phyloP scores from a whole-genome alignment of 345 rosid species.

The Cardamine chenopodiifolia region DNA sequence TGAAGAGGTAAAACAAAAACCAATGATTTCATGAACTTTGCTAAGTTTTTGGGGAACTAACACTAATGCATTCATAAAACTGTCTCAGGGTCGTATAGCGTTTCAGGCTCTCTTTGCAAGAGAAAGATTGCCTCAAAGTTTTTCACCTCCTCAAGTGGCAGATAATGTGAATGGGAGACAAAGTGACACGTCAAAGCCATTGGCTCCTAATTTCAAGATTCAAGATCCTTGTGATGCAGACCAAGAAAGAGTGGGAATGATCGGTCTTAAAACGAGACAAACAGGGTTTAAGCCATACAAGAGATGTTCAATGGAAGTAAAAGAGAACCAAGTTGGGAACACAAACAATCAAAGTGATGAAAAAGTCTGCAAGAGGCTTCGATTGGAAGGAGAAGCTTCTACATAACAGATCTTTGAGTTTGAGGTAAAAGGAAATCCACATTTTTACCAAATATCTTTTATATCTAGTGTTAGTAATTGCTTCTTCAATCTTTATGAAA shows the following conservation, averaged over 20 bases:
- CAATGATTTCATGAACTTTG: neutral
- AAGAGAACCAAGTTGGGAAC: constrained; percentile 55
- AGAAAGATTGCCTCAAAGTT: constrained; percentile 89
- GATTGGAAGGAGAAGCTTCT: constrained; percentile 75
- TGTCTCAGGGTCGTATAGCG: constrained; percentile 76
- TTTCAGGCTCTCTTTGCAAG: constrained; percentile 90
- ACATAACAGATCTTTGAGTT: constrained; percentile 34
- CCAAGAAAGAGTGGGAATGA: constrained; percentile 53
- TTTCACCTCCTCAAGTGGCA: constrained; percentile 68
- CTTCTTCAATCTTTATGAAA: constrained; percentile 11
- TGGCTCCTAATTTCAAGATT: constrained; percentile 48
- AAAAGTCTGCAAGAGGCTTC: constrained; percentile 80
- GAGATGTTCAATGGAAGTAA: constrained; percentile 83
- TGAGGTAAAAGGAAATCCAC: constrained; percentile 33
- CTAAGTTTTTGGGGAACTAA: neutral
- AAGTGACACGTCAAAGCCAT: constrained; percentile 35
- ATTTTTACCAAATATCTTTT: constrained; percentile 17
- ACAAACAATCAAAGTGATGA: constrained; percentile 62
- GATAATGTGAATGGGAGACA: constrained; percentile 38
- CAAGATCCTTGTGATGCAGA: constrained; percentile 48
- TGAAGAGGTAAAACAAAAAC: constrained; percentile 59
- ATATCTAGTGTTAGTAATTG: constrained; percentile 32
- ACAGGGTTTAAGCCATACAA: constrained; percentile 97
- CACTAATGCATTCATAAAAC: neutral
- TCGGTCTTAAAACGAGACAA: constrained; percentile 60